phyloP scores from a whole-genome alignment of 2,329 filamentous ascomycete species.

The Epicoccum sorghinum region DNA sequence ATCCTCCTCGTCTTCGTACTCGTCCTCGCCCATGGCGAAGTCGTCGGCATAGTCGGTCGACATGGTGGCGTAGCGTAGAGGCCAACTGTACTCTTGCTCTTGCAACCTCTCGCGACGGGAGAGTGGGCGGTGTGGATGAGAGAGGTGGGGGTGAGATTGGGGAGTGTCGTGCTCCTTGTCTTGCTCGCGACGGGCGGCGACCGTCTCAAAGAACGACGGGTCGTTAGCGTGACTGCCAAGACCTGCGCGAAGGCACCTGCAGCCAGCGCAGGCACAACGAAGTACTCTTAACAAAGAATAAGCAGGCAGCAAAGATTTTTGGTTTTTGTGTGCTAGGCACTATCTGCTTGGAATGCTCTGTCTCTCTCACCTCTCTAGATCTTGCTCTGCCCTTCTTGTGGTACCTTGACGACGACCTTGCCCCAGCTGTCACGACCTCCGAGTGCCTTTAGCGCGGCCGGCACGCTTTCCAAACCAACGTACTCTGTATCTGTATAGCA shows the following conservation, averaged over 20 bases:
- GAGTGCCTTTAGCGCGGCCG: slow-evolving; percentile 75
- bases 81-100: not conserved
- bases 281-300: too few relatives aligned
- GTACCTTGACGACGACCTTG: slow-evolving; percentile 89
- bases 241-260: not conserved
- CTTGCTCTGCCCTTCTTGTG: slow-evolving; percentile 58
- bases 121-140: slow-evolving; percentile 5
- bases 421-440: slow-evolving; percentile 89
- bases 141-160: slow-evolving; percentile 19
- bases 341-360: too few relatives aligned
- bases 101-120: slow-evolving; percentile 6
- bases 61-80: slow-evolving; percentile 47
- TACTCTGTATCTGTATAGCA: slow-evolving; percentile 83
- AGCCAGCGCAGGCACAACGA: not conserved
- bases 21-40: slow-evolving; percentile 69
- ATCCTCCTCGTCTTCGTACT: slow-evolving; percentile 65
- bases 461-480: slow-evolving; percentile 79
- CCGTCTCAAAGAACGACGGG: slow-evolving; percentile 27
- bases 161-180: slow-evolving; percentile 24
- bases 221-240: slow-evolving; percentile 8
- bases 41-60: slow-evolving; percentile 63
- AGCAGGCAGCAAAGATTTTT: too few relatives aligned
- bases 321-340: too few relatives aligned
- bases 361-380: slow-evolving; percentile 26
- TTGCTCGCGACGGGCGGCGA: slow-evolving; percentile 31